phyloP scores from a whole-genome alignment of 768 basidiomycete species.

The Calvatia gigantea region DNA sequence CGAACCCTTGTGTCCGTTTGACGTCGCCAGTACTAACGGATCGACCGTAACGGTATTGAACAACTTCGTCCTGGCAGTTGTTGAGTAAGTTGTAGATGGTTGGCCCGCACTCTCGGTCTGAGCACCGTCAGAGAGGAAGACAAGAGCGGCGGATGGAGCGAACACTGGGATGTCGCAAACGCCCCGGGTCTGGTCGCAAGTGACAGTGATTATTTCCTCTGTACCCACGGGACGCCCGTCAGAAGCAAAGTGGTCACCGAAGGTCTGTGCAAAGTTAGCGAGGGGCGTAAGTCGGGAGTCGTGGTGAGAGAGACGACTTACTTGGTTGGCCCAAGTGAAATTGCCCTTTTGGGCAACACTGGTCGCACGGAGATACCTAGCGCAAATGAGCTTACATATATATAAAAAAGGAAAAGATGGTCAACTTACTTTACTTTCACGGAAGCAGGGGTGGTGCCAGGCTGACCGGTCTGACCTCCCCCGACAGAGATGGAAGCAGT shows the following conservation, averaged over 20 bases:
- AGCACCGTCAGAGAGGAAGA: slow-evolving; percentile 54
- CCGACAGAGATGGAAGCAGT: slow-evolving; percentile 49
- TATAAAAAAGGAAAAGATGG: not conserved
- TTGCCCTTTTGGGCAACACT: slow-evolving; percentile 52
- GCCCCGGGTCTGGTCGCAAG: slow-evolving; percentile 48
- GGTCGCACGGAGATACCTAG: slow-evolving; percentile 49
- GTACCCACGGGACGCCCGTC: slow-evolving; percentile 62
- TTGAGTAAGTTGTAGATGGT: slow-evolving; percentile 44
- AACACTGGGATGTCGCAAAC: slow-evolving; percentile 60
- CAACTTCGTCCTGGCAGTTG: slow-evolving; percentile 47
- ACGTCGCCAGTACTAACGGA: slow-evolving; percentile 52
- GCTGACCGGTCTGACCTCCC: slow-evolving; percentile 34
- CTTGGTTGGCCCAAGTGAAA: slow-evolving; percentile 63
- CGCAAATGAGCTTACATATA: not conserved
- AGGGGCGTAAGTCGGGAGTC: not conserved
- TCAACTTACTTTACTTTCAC: slow-evolving; percentile 59
- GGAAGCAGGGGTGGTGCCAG: slow-evolving; percentile 34
- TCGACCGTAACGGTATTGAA: slow-evolving; percentile 53
- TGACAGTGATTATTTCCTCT: slow-evolving; percentile 46
- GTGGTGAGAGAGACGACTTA: slow-evolving; percentile 15
- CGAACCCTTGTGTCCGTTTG: slow-evolving; percentile 49
- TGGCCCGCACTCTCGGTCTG: slow-evolving; percentile 27
- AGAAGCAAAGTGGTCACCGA: slow-evolving; percentile 53
- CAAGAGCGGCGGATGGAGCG: slow-evolving; percentile 67
- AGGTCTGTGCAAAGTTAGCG: slow-evolving; percentile 54